Evolutionary conservation across 1,284 basidiomycete species (phyloP).

Genomic region (Mycena sp.): DNA sequence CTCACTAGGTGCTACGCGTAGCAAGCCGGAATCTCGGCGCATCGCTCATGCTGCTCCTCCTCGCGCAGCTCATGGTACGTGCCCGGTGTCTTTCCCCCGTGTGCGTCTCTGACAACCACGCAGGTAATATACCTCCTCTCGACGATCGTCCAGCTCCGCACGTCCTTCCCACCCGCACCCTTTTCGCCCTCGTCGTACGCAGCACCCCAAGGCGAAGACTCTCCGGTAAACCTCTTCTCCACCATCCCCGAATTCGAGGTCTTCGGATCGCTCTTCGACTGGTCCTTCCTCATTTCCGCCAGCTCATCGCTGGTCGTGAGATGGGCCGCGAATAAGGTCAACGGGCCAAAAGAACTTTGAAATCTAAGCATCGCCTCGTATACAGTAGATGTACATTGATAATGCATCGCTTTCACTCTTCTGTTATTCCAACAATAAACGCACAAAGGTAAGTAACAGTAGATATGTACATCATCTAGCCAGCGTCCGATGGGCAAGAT

Average conservation of each 20-base stretch:
- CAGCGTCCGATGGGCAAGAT: neutral
- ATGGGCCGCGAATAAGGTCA: constrained; percentile 52
- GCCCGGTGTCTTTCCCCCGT: constrained; percentile 1
- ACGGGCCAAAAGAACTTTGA: constrained; percentile 5
- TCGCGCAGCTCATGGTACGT: constrained; percentile 82
- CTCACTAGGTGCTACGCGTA: constrained; percentile 62
- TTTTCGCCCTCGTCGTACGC: constrained; percentile 35
- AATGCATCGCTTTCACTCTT: constrained; percentile 8
- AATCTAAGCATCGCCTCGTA: constrained; percentile 10
- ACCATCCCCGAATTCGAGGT: constrained; percentile 78
- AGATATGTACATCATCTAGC: neutral
- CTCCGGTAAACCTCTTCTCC: constrained; percentile 67
- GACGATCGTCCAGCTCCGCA: constrained; percentile 79
- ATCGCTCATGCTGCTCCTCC: constrained; percentile 74
- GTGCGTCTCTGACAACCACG: neutral
- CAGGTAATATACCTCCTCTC: constrained; percentile 83
- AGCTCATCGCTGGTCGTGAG: constrained; percentile 52
- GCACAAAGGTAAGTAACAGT: neutral
- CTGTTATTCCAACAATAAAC: constrained; percentile 4
- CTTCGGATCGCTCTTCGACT: constrained; percentile 79
- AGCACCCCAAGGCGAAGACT: constrained; percentile 23
- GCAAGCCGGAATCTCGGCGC: constrained; percentile 74
- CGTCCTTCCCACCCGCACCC: constrained; percentile 66
- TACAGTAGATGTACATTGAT: constrained; percentile 23
- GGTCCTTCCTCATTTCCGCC: constrained; percentile 70